Evolutionary conservation across 139 green algal genomes (phyloP), one percentile per base, ranked within the genome.

Genomic region (Closterium sp.): DNA sequence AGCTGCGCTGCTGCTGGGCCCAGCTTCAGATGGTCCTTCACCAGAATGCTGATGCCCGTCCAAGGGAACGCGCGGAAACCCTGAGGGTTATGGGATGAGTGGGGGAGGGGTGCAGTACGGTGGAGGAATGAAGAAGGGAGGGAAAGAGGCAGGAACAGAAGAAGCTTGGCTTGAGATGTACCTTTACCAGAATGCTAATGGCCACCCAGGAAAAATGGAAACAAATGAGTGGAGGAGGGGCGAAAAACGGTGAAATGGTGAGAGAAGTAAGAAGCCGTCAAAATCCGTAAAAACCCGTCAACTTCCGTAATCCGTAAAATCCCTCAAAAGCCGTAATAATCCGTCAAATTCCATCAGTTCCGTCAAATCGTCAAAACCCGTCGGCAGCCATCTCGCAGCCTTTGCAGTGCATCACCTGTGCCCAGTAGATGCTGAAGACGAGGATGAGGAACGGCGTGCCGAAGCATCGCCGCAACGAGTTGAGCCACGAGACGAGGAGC

Each of bases 21-120:
- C 13, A 99, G 92, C 2, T 96, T 87, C 19, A 99, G 94, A 11
- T 98, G 96, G 91, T 99, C 98, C 88, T 99, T 99, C 86, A 98
- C 96, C 89, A 98, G 98, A 89, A 96, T 98, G 9, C 96, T 97
- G 45, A 98, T 92, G 2, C 86, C 91, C 22, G 85, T 86, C 91
- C 91, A 93, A 4, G 91, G 70, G 45, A 93, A 93, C 28, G 85
- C 30, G 17, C 86, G 29, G 85, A 93, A 93, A 10, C 91, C 91
- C 91, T 93, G 86, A 38, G 32, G 4, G 32, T 2, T 17, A 70
- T 38, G 32, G 32, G 11, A 19, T 70, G 45, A 4, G 6, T 17
- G 6, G 45, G 10, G 10, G 45, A 70, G 1, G 45, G 45, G 45
- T 70, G 45, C 6, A 70, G 45, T 17, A 70, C 4, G 45, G 45